These are phyloP conservation scores for Pelargonium nanum DNA, from an alignment of 345 rosid genomes.

Conservation along the genomic window DNA sequence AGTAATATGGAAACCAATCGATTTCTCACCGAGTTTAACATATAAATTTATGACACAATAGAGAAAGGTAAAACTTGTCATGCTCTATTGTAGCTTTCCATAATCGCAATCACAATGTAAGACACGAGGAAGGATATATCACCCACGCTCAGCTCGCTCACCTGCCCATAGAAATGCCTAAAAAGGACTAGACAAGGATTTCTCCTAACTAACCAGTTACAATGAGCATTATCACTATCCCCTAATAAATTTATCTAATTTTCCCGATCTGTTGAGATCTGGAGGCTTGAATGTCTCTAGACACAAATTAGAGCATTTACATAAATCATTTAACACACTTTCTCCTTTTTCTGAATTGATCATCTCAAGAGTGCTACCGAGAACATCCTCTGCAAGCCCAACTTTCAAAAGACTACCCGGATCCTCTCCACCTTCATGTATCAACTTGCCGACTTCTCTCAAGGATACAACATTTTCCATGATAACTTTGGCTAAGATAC, in stretches of 20 bases:
- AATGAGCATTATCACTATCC: constrained; percentile 31
- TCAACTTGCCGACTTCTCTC: constrained; percentile 45
- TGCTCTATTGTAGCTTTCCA: too few species aligned
- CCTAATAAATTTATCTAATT: constrained; percentile 51
- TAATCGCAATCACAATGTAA: too few species aligned
- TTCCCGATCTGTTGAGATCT: constrained; percentile 43
- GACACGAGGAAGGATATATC: too few species aligned
- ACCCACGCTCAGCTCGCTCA: too few species aligned
- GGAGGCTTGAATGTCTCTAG: constrained; percentile 68
- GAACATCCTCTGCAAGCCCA: constrained; percentile 80
- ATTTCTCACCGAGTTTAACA: too few species aligned
- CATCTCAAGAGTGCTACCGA: constrained; percentile 59
- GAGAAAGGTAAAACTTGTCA: too few species aligned
- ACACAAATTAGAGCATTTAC: constrained; percentile 37
- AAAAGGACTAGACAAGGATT: too few species aligned
- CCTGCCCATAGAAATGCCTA: too few species aligned
- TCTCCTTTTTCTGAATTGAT: constrained; percentile 59
- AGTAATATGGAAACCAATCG: too few species aligned
- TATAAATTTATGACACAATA: too few species aligned
- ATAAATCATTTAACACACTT: constrained; percentile 36
- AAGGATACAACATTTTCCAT: constrained; percentile 37
- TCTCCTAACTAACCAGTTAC: too few species aligned
- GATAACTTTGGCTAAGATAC: constrained; percentile 47
- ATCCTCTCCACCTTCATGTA: constrained; percentile 66
- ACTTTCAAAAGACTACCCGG: constrained; percentile 38